Base-by-base conservation (phyloP, 257 asterid genomes). In the Nicotiana sylvestris region DNA sequence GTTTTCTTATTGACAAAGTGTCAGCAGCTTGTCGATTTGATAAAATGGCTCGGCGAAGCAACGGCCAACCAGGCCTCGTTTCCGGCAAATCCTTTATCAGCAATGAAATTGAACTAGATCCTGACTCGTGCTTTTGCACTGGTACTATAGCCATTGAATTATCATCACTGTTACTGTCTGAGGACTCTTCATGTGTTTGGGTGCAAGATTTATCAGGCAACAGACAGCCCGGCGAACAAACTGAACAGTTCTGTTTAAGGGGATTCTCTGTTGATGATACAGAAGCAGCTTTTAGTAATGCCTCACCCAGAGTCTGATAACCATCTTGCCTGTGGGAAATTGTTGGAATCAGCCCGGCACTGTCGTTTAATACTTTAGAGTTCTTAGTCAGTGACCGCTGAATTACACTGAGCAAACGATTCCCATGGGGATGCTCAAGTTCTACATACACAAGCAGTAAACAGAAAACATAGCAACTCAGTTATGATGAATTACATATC, bases 1-100 rank as follows among this genome's bases (percentile, higher is more conserved):
- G 85, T 76, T 90, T 88, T 78, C 90, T 84, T 82, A 80, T 83
- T 9, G 87, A 81, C 25, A 88, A 84, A 83, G 77, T 85, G 69
- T 81, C 68, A 6, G 88, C 60, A 18, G 87, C 56, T 18, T 68
- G 86, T 69, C 78, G 81, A 80, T 87, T 90, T 27, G 91, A 77
- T 13, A 87, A 57, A n/a, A 90, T 76, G 57, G 92, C 87, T 57
- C 89, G 92, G 84, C 91, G 90, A 69, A 96, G 99, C 81, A 96
- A 93, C 0, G 99, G 98, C 99, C 98, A 96, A 65, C 99, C 99
- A n/a, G 97, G 97, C 83, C 88, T 91, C 60, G 82, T 78, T 82
- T 92, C 99, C 15, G 98, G 92, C 37, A 90, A 60, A 82, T 92
- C 93, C 84, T 69, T 91, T 51, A 91, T 82, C 88, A 90, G 77